Base-by-base conservation (phyloP, 495 filamentous ascomycete genomes). In the Podospora australis region DNA sequence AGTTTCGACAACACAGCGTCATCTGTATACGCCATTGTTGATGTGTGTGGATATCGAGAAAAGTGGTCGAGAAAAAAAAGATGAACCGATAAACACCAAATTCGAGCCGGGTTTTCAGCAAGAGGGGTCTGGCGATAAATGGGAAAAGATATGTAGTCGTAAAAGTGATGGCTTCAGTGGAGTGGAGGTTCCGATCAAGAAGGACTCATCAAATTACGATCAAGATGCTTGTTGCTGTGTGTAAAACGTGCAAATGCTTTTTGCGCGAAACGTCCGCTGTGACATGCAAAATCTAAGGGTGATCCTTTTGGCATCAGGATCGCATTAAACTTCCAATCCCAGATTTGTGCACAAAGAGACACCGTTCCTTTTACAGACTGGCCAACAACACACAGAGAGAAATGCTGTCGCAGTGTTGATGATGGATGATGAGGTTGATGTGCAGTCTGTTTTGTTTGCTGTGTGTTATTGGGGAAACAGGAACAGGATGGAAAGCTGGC, bases 1-100 rank as follows among this genome's bases (percentile, higher is more conserved):
- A 99, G 83, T 77, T 96, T 96, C 40, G 92, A 86, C 55, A 86
- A 79, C 17, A 97, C 88, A 24, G 87, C 83, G 70, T 99, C 92
- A 65, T 95, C 88, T 43, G 83, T 91, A 68, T 95, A 97, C 21
- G 92, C 80, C 92, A 98, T 98, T 45, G 38, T 44, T 25, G 40
- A 23, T 8, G 23, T 41, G 44, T 26, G 32, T 9, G 43, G 24
- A 25, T 7, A 29, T 10, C 17, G 28, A 6, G 23, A 26, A 23
- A 26, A 20, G 2, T 16, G n/a, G n/a, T n/a, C n/a, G n/a, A n/a
- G 29, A 36, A 24, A 21, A 39, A 46, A 26, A 30, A n/a, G n/a
- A n/a, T n/a, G n/a, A n/a, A n/a, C n/a, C n/a, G n/a, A n/a, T n/a
- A n/a, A n/a, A n/a, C n/a, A n/a, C n/a, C n/a, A n/a, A n/a, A n/a